A percentile compares a stretch with the other conserved stretches of the same genome.
Conservation (phyloP, 192 early-diverging fungal species). For the Coemansia sp. region DNA sequence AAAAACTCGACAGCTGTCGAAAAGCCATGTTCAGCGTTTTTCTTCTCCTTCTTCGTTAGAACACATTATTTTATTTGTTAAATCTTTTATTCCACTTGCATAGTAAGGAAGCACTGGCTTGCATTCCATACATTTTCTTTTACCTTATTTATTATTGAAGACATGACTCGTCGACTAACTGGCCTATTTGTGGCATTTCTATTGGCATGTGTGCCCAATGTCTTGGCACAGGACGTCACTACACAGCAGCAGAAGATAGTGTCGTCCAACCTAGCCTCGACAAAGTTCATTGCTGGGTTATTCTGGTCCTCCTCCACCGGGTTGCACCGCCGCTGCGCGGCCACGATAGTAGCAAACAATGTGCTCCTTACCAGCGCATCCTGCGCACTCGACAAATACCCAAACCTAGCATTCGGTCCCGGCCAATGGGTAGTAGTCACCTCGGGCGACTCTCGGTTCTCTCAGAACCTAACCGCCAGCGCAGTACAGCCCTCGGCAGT, state of each 20-base stretch:
- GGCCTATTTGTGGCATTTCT: not conserved
- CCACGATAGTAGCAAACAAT: slow-evolving; percentile 36
- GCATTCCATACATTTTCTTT: not conserved
- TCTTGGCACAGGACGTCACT: not conserved
- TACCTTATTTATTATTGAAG: not conserved
- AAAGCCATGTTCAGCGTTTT: not conserved
- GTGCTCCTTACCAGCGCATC: slow-evolving; percentile 43
- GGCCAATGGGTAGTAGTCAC: slow-evolving; percentile 38
- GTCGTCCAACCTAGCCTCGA: slow-evolving; percentile 16
- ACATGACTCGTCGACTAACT: slow-evolving; percentile 1
- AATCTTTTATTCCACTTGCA: slow-evolving; percentile 1
- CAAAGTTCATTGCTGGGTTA: slow-evolving; percentile 39
- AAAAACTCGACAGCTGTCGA: not conserved
- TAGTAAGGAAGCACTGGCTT: not conserved
- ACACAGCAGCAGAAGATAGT: slow-evolving; percentile 1
- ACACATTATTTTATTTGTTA: slow-evolving; percentile 1
- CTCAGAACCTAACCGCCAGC: slow-evolving; percentile 6
- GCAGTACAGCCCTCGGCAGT: slow-evolving; percentile 10
- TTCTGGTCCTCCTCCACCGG: slow-evolving; percentile 38
- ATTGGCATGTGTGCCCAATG: not conserved
- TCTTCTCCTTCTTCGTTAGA: not conserved
- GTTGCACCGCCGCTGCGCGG: slow-evolving; percentile 35
- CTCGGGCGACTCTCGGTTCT: slow-evolving; percentile 27
- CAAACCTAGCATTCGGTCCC: slow-evolving; percentile 17
- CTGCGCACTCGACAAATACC: slow-evolving; percentile 28